These are phyloP conservation scores for Strigomonas culicis DNA, from an alignment of 208 protist genomes.

Conservation along the genomic window DNA sequence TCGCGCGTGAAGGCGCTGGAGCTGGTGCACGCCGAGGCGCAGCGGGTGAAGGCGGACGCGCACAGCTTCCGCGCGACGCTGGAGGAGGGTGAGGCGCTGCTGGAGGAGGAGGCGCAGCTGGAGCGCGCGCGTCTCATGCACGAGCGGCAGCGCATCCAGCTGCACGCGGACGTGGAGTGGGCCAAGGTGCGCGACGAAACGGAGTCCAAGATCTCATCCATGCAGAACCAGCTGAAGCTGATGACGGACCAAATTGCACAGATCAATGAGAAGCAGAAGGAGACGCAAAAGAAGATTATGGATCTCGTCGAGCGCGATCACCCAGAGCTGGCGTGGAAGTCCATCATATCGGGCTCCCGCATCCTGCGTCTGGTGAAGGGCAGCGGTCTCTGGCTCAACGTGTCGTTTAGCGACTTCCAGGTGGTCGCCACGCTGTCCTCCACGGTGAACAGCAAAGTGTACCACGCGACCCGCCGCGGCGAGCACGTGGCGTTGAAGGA, in stretches of 20 bases:
- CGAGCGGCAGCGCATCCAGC: slow-evolving; percentile 63
- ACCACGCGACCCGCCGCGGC: slow-evolving; percentile 46
- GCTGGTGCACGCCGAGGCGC: slow-evolving; percentile 18
- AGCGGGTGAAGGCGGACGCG: slow-evolving; percentile 36
- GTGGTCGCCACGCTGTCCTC: slow-evolving; percentile 46
- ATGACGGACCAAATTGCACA: slow-evolving; percentile 30
- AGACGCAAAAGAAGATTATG: slow-evolving; percentile 49
- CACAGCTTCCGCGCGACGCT: slow-evolving; percentile 28
- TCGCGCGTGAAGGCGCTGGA: slow-evolving; percentile 41
- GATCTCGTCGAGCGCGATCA: slow-evolving; percentile 48
- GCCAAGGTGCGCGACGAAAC: slow-evolving; percentile 61
- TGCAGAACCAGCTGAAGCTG: slow-evolving; percentile 33
- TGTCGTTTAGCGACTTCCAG: slow-evolving; percentile 63
- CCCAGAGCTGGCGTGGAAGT: slow-evolving; percentile 70
- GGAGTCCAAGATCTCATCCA: slow-evolving; percentile 22
- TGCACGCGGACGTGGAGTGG: slow-evolving; percentile 77
- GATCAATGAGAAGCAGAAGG: slow-evolving; percentile 38
- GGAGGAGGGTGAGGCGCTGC: slow-evolving; percentile 36
- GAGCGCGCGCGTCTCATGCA: slow-evolving; percentile 47
- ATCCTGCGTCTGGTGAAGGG: slow-evolving; percentile 64
- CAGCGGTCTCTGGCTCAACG: slow-evolving; percentile 63
- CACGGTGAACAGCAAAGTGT: slow-evolving; percentile 71
- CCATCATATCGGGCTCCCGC: slow-evolving; percentile 50
- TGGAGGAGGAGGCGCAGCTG: slow-evolving; percentile 54
- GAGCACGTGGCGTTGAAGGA: slow-evolving; percentile 70